Percentiles rank a stretch among this genome's conserved stretches.
phyloP scores from a whole-genome alignment of 1,284 basidiomycete genomes.

The Puccinia polysora region DNA sequence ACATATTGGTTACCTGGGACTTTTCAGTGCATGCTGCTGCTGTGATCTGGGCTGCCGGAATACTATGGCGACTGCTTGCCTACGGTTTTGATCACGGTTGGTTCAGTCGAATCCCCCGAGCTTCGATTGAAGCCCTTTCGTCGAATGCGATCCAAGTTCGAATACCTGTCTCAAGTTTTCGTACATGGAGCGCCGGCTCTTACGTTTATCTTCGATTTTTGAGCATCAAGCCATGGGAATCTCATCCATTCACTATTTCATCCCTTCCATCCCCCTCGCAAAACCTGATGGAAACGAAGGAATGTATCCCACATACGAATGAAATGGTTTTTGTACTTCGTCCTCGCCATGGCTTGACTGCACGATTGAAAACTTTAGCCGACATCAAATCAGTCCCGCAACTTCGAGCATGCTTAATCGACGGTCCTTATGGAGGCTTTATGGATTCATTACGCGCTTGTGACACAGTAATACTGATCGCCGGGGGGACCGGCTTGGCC shows the following conservation, averaged over 20 bases:
- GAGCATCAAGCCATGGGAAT: slow-evolving; percentile 45
- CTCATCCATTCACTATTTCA: slow-evolving; percentile 57
- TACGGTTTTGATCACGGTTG: slow-evolving; percentile 46
- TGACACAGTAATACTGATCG: slow-evolving; percentile 54
- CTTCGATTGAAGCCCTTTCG: slow-evolving; percentile 52
- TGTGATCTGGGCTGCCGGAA: slow-evolving; percentile 23
- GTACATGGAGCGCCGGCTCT: slow-evolving; percentile 56
- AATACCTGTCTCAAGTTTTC: slow-evolving; percentile 49
- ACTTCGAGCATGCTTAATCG: slow-evolving; percentile 53
- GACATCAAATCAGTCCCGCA: slow-evolving; percentile 3
- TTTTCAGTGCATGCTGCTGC: slow-evolving; percentile 29
- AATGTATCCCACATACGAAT: background rate
- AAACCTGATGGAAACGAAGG: slow-evolving; percentile 3
- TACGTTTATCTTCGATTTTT: slow-evolving; percentile 57
- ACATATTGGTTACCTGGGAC: too few species aligned
- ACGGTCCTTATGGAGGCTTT: slow-evolving; percentile 56
- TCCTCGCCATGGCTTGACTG: slow-evolving; percentile 52
- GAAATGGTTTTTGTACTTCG: slow-evolving; percentile 50
- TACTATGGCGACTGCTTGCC: slow-evolving; percentile 26
- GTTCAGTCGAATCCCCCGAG: slow-evolving; percentile 45
- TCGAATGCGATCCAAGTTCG: slow-evolving; percentile 53
- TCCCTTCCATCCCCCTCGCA: slow-evolving; percentile 48
- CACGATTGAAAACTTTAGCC: slow-evolving; percentile 48
- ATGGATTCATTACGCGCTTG: slow-evolving; percentile 51
- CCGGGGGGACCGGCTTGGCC: slow-evolving; percentile 54